Evolutionary conservation across 2,329 filamentous ascomycete genomes (phyloP), one percentile per base, ranked within the genome.

Genomic region (Fusarium zealandicum): DNA sequence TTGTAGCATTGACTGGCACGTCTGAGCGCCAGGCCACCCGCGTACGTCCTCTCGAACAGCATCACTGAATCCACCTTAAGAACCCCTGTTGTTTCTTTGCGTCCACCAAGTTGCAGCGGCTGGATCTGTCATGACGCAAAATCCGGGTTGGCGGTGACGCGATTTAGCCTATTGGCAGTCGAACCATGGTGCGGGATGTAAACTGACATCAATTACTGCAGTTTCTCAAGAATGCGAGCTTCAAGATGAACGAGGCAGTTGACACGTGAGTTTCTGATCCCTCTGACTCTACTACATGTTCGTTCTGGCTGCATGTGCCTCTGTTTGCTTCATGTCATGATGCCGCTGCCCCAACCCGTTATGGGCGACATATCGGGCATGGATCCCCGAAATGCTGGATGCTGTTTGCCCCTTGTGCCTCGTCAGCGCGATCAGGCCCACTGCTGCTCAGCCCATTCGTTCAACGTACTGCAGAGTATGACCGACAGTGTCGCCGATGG

Each of bases 161-260:
- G 28, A 45, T 56, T 64, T 39, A 59, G 46, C 54, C 49, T 51
- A 52, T 44, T 47, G 40, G 48, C 32, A 51, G 48, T 45, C 51
- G 49, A 35, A 48, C 16, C 22, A 54, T 59, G 44, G 44, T 55
- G 42, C 32, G 37, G 33, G 16, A 48, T 54, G 48, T 53, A 40
- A 49, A 63, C 69, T 72, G 64, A 72, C 57, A 53, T 46, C 10
- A 25, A 41, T 37, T 54, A 30, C 47, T 54, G 52, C 55, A 83
- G 80, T 82, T 73, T 59, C 73, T 82, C 17, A 83, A 78, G 62
- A 75, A 72, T 39, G 68, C 76, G 6, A 73, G 75, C 38, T 85
- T 79, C 67, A 81, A 78, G 65, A 67, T 84, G 6, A 78, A 84
- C 51, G 75, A 81, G 52, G 82, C 82, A 32, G 72, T 83, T 41